Base-by-base conservation (phyloP, 208 protist genomes). In the Phytomonas serpens region DNA sequence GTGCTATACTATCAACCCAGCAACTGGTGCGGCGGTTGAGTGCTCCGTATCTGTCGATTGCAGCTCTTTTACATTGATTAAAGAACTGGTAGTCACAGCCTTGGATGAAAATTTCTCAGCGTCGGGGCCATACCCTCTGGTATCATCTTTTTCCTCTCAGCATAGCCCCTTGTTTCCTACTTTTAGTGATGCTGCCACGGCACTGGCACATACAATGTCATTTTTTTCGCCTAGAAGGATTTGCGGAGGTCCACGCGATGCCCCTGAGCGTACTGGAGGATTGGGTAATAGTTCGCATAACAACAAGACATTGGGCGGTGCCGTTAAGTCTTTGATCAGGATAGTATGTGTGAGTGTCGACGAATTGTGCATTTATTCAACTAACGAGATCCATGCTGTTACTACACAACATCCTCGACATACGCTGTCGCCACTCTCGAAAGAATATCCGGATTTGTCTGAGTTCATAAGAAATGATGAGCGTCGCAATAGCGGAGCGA, bases 331-430 rank as follows among this genome's bases (percentile, higher is more conserved):
- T 67, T 75, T 69, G 47, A 74, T 94, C 23, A 82, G 74, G 6
- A 87, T 86, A 32, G 84, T 91, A 5, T 92, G 83, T 66, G 86
- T 92, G 34, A 83, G 81, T 64, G 74, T 92, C 32, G 86, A 95
- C 69, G 87, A 91, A 63, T 68, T 95, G 23, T 85, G 80, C 67
- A 71, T 95, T 38, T 88, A 89, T 69, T 89, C 82, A 1, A 72
- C 92, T 19, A 86, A 83, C 38, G 80, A 85, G 23, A 27, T 57
- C 6, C 19, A 57, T 57, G 7, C 0, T 57, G 47, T 19, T 27
- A 0, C 11, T 27, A 57, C 47, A 27, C 19, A 57, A 27, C 47
- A 5, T 57, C 19, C 47, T 27, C 47, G 16, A 23, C 47, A 57
- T 57, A 1, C 47, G 19, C 19, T 57, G 0, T 57, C 47, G 47